phyloP scores from a whole-genome alignment of 495 filamentous ascomycete genomes.

The Penicillium steckii region DNA sequence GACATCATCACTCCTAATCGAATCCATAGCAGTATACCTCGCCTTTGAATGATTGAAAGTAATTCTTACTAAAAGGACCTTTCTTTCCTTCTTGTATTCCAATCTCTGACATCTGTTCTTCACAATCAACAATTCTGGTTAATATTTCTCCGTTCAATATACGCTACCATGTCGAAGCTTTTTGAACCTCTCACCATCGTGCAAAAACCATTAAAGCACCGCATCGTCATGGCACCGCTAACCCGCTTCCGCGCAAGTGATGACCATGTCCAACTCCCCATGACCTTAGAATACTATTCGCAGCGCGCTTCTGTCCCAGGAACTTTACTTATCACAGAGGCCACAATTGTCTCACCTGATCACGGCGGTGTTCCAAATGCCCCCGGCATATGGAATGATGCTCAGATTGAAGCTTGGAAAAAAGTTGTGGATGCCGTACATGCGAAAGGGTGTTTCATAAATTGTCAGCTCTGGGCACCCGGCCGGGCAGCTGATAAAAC shows the following conservation, averaged over 20 bases:
- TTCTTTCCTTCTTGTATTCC: too few species aligned
- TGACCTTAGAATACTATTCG: slow-evolving; percentile 50
- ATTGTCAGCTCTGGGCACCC: slow-evolving; percentile 64
- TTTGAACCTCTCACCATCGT: slow-evolving; percentile 54
- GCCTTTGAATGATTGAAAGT: too few species aligned
- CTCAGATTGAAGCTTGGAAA: slow-evolving; percentile 61
- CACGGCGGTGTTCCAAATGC: slow-evolving; percentile 50
- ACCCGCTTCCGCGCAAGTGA: slow-evolving; percentile 47
- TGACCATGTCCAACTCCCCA: slow-evolving; percentile 30
- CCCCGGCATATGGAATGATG: slow-evolving; percentile 61
- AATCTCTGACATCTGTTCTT: too few species aligned
- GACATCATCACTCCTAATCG: too few species aligned
- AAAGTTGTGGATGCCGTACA: slow-evolving; percentile 65
- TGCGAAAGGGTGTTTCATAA: slow-evolving; percentile 57
- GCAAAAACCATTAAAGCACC: slow-evolving; percentile 40
- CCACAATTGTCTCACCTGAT: slow-evolving; percentile 56
- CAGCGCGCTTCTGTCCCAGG: slow-evolving; percentile 51
- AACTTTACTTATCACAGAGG: slow-evolving; percentile 57
- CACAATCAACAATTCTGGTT: too few species aligned
- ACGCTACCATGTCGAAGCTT: slow-evolving; percentile 30
- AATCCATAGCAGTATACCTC: too few species aligned
- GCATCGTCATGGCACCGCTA: slow-evolving; percentile 50
- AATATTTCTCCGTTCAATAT: too few species aligned
- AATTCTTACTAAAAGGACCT: too few species aligned
- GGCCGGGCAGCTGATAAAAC: slow-evolving; percentile 53